phyloP scores from a whole-genome alignment of 352 stramenopile species.

The Phytophthora cajani region DNA sequence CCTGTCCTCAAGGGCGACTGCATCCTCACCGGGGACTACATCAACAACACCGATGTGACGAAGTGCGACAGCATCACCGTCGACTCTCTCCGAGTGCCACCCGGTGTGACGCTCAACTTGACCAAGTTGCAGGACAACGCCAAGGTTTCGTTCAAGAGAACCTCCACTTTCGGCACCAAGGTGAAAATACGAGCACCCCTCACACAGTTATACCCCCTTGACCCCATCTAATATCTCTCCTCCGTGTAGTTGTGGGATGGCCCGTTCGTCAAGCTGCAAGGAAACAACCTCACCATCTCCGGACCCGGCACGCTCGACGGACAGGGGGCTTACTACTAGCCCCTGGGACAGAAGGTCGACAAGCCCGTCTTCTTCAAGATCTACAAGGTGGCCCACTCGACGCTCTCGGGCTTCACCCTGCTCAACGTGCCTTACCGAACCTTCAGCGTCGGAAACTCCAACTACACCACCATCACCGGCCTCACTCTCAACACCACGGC shows the following conservation, averaged over 20 bases:
- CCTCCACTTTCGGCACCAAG: conserved; percentile 5
- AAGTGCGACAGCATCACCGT: neutral
- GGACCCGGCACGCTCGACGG: conserved; percentile 1
- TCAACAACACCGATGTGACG: neutral
- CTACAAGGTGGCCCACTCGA: neutral
- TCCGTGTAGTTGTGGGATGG: neutral
- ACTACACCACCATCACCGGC: neutral
- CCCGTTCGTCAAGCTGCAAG: neutral
- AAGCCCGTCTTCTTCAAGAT: neutral
- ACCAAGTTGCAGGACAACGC: neutral
- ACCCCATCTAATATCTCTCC: neutral
- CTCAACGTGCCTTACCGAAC: neutral
- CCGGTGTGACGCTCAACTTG: neutral
- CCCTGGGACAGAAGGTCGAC: neutral
- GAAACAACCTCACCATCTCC: neutral
- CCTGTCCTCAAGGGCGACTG: conserved; percentile 17
- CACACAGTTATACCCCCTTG: neutral
- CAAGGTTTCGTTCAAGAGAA: neutral
- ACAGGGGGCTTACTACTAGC: neutral
- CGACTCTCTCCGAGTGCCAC: neutral
- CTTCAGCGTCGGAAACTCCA: conserved; percentile 1
- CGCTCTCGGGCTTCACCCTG: neutral
- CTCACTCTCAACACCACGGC: conserved; percentile 35
- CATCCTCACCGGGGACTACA: neutral
- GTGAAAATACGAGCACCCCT: conserved; percentile 32